A percentile compares a stretch with the other conserved stretches of the same genome.
Conservation (phyloP, 2,329 filamentous ascomycete species). For the Septoria linicola region DNA sequence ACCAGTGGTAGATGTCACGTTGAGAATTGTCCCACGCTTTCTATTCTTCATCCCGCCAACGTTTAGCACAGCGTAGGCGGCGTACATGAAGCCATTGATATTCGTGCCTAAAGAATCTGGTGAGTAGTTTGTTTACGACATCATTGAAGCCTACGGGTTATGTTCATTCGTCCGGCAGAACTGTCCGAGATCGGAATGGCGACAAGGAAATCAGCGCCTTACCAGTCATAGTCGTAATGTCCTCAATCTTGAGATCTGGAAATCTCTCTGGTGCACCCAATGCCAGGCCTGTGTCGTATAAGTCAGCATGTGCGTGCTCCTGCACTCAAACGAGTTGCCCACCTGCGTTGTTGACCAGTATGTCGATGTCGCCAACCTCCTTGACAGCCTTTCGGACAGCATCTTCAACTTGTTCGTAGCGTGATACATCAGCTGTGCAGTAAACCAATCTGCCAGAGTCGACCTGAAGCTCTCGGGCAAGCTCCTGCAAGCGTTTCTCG, state of each 20-base stretch:
- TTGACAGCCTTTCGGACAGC: constrained; percentile 36
- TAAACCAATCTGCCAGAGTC: constrained; percentile 28
- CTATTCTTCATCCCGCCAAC: constrained; percentile 41
- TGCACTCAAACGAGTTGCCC: neutral
- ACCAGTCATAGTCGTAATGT: constrained; percentile 47
- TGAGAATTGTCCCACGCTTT: constrained; percentile 49
- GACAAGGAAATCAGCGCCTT: too few species aligned
- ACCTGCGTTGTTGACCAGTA: constrained; percentile 16
- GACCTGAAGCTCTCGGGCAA: constrained; percentile 25
- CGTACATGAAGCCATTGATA: constrained; percentile 50
- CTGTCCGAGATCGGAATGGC: too few species aligned
- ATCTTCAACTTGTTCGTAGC: constrained; percentile 36
- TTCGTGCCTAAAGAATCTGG: constrained; percentile 48
- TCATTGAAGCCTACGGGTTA: too few species aligned
- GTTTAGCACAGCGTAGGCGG: constrained; percentile 49
- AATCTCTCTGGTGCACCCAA: constrained; percentile 48
- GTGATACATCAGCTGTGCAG: constrained; percentile 36
- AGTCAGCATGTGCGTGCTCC: constrained; percentile 41
- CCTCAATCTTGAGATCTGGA: constrained; percentile 42
- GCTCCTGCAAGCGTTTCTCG: constrained; percentile 30
- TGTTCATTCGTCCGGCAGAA: too few species aligned
- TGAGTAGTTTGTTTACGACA: too few species aligned
- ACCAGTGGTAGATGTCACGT: constrained; percentile 50
- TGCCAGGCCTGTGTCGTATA: constrained; percentile 43
- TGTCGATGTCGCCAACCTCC: constrained; percentile 24